These are phyloP conservation scores for Phaeoacremonium minimum DNA, from an alignment of 2,329 filamentous ascomycete species.

Conservation along the genomic window DNA sequence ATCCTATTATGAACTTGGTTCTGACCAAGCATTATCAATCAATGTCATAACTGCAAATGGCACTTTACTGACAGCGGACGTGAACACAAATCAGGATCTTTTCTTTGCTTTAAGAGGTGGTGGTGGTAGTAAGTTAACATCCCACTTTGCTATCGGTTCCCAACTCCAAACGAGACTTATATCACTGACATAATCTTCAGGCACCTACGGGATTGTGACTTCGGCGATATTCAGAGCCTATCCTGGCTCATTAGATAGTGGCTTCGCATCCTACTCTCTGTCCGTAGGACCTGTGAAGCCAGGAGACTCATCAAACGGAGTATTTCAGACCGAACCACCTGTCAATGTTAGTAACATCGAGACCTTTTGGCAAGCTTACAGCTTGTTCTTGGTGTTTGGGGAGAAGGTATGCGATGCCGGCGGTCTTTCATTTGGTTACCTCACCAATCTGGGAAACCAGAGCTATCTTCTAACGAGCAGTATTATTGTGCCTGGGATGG, in stretches of 20 bases:
- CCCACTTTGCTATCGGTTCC: too few species aligned
- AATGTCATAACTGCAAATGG: constrained; percentile 43
- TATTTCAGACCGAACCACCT: background rate
- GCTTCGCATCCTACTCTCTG: background rate
- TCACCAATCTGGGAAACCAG: constrained; percentile 14
- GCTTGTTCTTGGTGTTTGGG: constrained; percentile 25
- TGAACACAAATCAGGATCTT: constrained; percentile 42
- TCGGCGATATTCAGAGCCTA: constrained; percentile 3
- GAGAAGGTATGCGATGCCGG: constrained; percentile 25
- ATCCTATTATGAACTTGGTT: constrained; percentile 42
- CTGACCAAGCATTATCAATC: constrained; percentile 44
- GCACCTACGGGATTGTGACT: constrained; percentile 2
- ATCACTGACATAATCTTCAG: too few species aligned
- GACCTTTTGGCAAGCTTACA: constrained; percentile 24
- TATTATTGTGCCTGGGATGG: constrained; percentile 24
- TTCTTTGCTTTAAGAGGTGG: constrained; percentile 54
- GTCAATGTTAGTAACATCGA: constrained; percentile 3
- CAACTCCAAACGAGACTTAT: too few species aligned
- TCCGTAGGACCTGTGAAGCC: background rate
- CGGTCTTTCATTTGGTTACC: constrained; percentile 28
- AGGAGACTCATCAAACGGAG: background rate
- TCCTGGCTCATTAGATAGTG: background rate
- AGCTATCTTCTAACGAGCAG: constrained; percentile 24
- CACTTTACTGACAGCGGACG: constrained; percentile 36
- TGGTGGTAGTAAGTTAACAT: constrained; percentile 31